Conservation (phyloP, 1,284 basidiomycete genomes). For the Tilletia horrida region DNA sequence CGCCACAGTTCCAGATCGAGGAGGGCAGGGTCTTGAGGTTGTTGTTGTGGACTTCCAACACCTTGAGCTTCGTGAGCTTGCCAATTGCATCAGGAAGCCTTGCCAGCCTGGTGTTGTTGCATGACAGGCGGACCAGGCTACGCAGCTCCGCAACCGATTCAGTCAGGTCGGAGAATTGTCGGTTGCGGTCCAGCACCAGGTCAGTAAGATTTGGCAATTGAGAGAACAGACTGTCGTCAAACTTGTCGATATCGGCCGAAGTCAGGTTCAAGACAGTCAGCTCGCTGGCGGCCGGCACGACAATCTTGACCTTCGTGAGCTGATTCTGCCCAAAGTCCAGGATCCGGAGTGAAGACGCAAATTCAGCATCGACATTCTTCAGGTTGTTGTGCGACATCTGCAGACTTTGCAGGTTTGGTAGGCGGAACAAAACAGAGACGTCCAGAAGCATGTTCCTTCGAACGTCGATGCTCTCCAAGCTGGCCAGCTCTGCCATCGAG, state of each 20-base stretch:
- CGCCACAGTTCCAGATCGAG: conserved; percentile 79
- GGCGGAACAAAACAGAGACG: conserved; percentile 38
- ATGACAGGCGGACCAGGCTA: conserved; percentile 71
- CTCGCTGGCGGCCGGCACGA: conserved; percentile 61
- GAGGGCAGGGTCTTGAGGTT: conserved; percentile 74
- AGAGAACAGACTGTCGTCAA: conserved; percentile 63
- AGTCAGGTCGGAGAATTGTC: conserved; percentile 75
- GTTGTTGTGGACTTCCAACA: conserved; percentile 86
- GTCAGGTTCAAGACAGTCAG: conserved; percentile 84
- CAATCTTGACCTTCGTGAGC: conserved; percentile 43
- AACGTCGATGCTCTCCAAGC: conserved; percentile 47
- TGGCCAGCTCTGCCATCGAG: conserved; percentile 36
- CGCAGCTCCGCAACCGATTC: conserved; percentile 72
- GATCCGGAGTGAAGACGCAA: conserved; percentile 33
- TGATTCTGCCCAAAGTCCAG: conserved; percentile 50
- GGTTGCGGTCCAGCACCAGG: conserved; percentile 57
- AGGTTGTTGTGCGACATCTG: conserved; percentile 50
- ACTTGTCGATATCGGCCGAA: conserved; percentile 78
- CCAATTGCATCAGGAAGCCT: conserved; percentile 76
- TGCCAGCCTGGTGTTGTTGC: conserved; percentile 83
- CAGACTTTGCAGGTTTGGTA: conserved; percentile 42
- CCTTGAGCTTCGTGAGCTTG: conserved; percentile 70
- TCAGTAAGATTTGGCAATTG: conserved; percentile 42
- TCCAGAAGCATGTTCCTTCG: conserved; percentile 47
- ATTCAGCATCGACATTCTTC: conserved; percentile 43